phyloP scores from a whole-genome alignment of 2,329 filamentous ascomycete genomes.

The Trichoderma citrinoviride region DNA sequence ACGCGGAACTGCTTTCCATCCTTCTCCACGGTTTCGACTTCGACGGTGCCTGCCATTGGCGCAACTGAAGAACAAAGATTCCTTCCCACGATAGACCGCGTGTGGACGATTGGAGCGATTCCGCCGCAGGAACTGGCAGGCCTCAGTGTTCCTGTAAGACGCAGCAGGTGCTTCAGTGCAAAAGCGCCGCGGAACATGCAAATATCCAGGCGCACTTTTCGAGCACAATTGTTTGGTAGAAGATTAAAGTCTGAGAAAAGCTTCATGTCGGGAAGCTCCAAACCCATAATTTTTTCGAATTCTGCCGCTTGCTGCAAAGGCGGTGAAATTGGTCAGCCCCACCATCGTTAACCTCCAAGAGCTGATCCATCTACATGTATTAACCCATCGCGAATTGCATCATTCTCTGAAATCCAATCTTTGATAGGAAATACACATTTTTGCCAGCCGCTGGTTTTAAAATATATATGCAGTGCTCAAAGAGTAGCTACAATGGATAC shows the following conservation, averaged over 20 bases:
- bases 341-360: background rate
- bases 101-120: background rate
- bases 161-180: constrained; percentile 23
- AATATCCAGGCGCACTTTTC: constrained; percentile 10
- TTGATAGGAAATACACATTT: no score
- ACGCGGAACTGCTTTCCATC: constrained; percentile 52
- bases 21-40: constrained; percentile 30
- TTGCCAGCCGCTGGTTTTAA: no score
- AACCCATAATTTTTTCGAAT: constrained; percentile 28
- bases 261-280: background rate
- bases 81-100: background rate
- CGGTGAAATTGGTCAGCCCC: constrained; percentile 23
- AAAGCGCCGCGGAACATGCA: constrained; percentile 25
- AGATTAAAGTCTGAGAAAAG: background rate
- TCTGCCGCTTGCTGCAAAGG: constrained; percentile 26
- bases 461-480: no score
- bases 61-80: constrained; percentile 4
- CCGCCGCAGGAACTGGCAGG: background rate
- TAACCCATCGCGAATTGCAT: background rate
- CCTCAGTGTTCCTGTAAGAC: constrained; percentile 21
- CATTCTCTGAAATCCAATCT: background rate
- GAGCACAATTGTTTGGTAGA: background rate
- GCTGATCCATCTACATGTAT: background rate
- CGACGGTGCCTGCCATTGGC: constrained; percentile 24
- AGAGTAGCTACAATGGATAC: no score